A percentile compares a stretch with the other conserved stretches of the same genome.
Conservation (phyloP, 257 asterid genomes). For the Nicotiana knightiana region DNA sequence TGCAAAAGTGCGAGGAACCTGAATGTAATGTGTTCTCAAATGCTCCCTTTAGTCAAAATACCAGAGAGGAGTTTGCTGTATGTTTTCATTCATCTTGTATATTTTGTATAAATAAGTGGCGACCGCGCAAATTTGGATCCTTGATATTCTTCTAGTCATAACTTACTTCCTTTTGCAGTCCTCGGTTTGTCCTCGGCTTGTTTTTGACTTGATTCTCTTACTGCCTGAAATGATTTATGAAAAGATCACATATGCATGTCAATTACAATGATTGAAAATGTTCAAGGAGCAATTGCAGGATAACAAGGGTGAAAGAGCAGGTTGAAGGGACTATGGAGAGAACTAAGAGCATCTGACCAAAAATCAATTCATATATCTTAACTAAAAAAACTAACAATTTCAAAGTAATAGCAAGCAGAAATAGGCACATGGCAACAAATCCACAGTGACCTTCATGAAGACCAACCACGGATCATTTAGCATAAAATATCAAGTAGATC, state of each 20-base stretch:
- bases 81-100: background rate
- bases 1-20: background rate
- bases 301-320: background rate
- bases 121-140: background rate
- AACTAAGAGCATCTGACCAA: background rate
- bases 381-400: background rate
- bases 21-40: background rate
- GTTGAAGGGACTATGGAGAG: background rate
- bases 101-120: background rate
- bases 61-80: background rate
- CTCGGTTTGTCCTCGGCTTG: background rate
- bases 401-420: slow-evolving; percentile 1
- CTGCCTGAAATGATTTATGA: background rate
- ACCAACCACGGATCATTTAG: background rate
- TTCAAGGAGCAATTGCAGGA: background rate
- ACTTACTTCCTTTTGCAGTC: background rate
- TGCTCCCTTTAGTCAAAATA: background rate
- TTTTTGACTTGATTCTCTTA: slow-evolving; percentile 1
- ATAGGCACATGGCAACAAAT: background rate
- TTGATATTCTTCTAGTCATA: background rate
- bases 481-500: background rate
- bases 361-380: background rate
- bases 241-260: background rate
- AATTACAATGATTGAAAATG: background rate
- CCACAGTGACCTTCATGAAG: background rate